Evolutionary conservation across 768 basidiomycete species (phyloP).

Genomic region (Boletus fagicola): DNA sequence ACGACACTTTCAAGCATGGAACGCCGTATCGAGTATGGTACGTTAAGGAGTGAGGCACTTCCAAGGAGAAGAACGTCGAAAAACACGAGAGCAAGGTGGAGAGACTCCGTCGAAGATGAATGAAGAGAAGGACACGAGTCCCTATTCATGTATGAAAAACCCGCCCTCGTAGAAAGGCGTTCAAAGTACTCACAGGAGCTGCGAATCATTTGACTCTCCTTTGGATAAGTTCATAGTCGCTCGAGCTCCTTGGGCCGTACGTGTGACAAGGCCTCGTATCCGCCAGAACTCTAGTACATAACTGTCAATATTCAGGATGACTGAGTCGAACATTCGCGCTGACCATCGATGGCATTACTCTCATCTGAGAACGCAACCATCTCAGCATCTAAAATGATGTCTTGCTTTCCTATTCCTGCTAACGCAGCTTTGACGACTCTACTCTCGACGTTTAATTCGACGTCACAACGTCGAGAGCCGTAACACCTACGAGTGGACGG

Average conservation of each 20-base stretch:
- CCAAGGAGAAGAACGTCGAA: slow-evolving; percentile 82
- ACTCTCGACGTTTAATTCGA: slow-evolving; percentile 7
- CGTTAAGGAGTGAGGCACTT: slow-evolving; percentile 50
- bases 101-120: slow-evolving; percentile 38
- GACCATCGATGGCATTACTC: slow-evolving; percentile 64
- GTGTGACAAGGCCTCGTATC: slow-evolving; percentile 57
- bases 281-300: slow-evolving; percentile 68
- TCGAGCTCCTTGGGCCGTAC: slow-evolving; percentile 56
- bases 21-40: slow-evolving; percentile 60
- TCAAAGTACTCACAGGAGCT: slow-evolving; percentile 16
- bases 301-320: slow-evolving; percentile 3
- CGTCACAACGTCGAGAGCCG: neutral
- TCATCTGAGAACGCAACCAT: slow-evolving; percentile 80
- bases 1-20: slow-evolving; percentile 59
- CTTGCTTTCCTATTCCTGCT: slow-evolving; percentile 38
- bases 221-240: slow-evolving; percentile 24
- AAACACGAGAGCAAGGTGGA: slow-evolving; percentile 79
- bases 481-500: slow-evolving; percentile 48
- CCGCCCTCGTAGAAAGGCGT: slow-evolving; percentile 1
- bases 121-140: slow-evolving; percentile 43
- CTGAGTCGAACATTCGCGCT: slow-evolving; percentile 19
- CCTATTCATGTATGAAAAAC: slow-evolving; percentile 16
- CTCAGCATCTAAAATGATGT: slow-evolving; percentile 76
- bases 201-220: slow-evolving; percentile 21
- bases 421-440: slow-evolving; percentile 65